These are phyloP conservation scores for Lentinula sp. DNA, from an alignment of 768 basidiomycete species.

Conservation along the genomic window DNA sequence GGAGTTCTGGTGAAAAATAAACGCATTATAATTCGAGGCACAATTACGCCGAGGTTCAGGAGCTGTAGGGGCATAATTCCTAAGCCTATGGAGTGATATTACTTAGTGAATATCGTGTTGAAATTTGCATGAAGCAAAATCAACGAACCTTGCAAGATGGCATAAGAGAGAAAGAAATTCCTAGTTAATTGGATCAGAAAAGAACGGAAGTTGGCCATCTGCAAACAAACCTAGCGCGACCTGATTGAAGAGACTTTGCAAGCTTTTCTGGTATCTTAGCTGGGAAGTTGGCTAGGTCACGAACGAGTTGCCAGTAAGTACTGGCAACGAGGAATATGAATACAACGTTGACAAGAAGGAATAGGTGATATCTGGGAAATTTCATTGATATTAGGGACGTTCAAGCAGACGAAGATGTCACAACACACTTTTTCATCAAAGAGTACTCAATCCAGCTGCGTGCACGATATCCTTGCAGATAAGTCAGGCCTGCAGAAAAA, in stretches of 20 bases:
- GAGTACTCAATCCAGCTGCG: constrained; percentile 93
- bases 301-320: constrained; percentile 87
- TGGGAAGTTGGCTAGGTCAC: constrained; percentile 89
- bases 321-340: constrained; percentile 91
- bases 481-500: constrained; percentile 52
- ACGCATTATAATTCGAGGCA: constrained; percentile 71
- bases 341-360: constrained; percentile 87
- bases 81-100: constrained; percentile 41
- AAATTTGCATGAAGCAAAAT: not conserved
- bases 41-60: constrained; percentile 83
- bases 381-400: constrained; percentile 5
- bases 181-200: constrained; percentile 23
- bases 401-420: not conserved
- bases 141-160: constrained; percentile 68
- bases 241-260: constrained; percentile 75
- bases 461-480: constrained; percentile 86
- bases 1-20: constrained; percentile 85
- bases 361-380: constrained; percentile 76
- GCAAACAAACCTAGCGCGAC: constrained; percentile 52
- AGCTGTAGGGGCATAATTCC: constrained; percentile 96
- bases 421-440: constrained; percentile 77
- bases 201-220: constrained; percentile 3
- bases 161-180: constrained; percentile 82
- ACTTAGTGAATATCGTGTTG: constrained; percentile 5
- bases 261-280: constrained; percentile 93